These are phyloP conservation scores for Candida maltosa DNA, from an alignment of 805 yeast species.

Conservation along the genomic window DNA sequence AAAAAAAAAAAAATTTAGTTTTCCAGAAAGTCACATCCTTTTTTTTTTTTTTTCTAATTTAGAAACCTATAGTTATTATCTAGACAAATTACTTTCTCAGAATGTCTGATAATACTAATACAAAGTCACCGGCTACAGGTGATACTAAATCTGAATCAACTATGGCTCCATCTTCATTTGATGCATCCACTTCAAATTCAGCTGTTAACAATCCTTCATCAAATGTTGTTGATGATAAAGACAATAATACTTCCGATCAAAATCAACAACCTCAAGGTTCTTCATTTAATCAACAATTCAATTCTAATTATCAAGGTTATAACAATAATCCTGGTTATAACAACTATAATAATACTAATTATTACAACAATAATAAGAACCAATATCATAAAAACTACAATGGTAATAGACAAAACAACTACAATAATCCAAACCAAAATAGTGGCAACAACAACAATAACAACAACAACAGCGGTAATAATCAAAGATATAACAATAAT, in stretches of 20 bases:
- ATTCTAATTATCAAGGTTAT: constrained; percentile 6
- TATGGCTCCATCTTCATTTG: neutral
- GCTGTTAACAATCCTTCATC: constrained; percentile 3
- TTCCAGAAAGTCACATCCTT: too few relatives aligned
- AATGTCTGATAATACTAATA: constrained; percentile 15
- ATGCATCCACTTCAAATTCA: neutral
- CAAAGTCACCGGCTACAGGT: neutral
- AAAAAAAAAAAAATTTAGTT: too few relatives aligned
- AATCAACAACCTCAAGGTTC: constrained; percentile 3
- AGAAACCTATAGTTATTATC: neutral
- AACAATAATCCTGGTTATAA: constrained; percentile 1
- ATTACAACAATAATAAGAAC: constrained; percentile 5
- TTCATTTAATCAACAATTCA: constrained; percentile 5
- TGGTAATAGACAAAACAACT: constrained; percentile 6
- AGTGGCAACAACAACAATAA: constrained; percentile 5
- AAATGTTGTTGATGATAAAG: constrained; percentile 1
- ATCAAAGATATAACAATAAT: constrained; percentile 3
- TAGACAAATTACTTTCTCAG: too few relatives aligned
- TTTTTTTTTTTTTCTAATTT: neutral
- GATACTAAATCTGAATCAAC: constrained; percentile 9
- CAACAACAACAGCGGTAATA: constrained; percentile 7
- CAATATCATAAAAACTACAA: constrained; percentile 3
- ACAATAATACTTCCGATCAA: constrained; percentile 3
- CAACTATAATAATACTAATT: constrained; percentile 1
- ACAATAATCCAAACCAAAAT: constrained; percentile 2